Base-by-base conservation (phyloP, 2,329 filamentous ascomycete genomes). In the Drechslera avenae region DNA sequence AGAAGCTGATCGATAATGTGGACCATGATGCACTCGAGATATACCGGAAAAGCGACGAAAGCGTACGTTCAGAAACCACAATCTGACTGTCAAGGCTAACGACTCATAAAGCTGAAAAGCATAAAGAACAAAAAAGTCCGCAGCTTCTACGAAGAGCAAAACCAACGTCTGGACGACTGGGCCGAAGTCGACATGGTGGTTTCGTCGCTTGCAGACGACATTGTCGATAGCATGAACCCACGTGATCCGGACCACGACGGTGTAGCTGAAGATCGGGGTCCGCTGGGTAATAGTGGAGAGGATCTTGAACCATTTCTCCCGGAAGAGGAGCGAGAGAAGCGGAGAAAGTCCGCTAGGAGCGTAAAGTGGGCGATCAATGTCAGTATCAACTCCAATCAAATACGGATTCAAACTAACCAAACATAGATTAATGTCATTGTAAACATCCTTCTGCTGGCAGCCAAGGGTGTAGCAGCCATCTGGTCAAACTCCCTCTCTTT, bases 141-240 rank as follows among this genome's bases (percentile, higher is more conserved):
- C 13, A 57, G 67, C 3, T 85, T 83, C 60, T 85, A 85, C 67
- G 74, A 81, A 54, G 71, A 73, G 12, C 82, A 84, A 59, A 85
- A 85, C 54, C 70, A 75, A 8, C 69, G 77, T 1, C 63, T 85
- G 9, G 80, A 84, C 54, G 81, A 83, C 56, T 84, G 81, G 82
- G 67, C 83, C 9, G 81, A 85, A 64, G 81, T 85, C 28, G 82
- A 85, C 65, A 78, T 80, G 30, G 74, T 84, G 5, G 83, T 85
- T 35, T 77, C 77, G 54, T 76, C 78, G 18, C 74, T 85, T 32
- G 79, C 82, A 9, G 81, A 84, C 59, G 81, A 85, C 59, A 78
- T 85, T 6, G 73, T 85, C n/a, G 83, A 85, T 50, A 81, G 77
- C 34, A 83, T 85, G 77, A 76, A 82, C 52, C 83, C 83, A 1